Percentiles rank a stretch among this genome's conserved stretches.
Evolutionary conservation across 495 filamentous ascomycete species (phyloP).

Genomic region (Daldinia decipiens): DNA sequence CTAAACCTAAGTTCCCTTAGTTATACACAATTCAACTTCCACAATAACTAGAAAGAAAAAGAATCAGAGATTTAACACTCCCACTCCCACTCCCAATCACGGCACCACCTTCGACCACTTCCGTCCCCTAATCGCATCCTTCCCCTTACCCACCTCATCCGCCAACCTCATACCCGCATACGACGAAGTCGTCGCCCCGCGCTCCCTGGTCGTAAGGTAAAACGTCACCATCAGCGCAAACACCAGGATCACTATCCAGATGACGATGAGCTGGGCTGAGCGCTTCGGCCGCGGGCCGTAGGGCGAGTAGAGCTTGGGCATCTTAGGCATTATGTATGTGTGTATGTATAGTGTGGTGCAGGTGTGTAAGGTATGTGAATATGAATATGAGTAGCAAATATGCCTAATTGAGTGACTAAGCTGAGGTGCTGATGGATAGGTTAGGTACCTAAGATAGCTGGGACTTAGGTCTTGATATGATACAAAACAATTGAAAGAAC

Average conservation of each 20-base stretch:
- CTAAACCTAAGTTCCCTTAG: background rate
- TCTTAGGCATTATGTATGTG: slow-evolving; percentile 15
- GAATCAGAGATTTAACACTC: background rate
- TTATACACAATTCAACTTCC: too few relatives aligned
- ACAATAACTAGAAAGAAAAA: too few relatives aligned
- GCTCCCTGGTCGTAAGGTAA: slow-evolving; percentile 44
- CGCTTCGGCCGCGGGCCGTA: slow-evolving; percentile 49
- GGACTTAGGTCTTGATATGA: background rate
- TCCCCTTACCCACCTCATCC: slow-evolving; percentile 7
- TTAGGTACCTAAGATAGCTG: background rate
- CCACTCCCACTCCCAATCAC: background rate
- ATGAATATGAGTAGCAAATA: background rate
- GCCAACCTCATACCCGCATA: slow-evolving; percentile 28
- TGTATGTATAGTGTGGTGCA: background rate
- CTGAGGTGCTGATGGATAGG: background rate
- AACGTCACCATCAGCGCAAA: slow-evolving; percentile 47
- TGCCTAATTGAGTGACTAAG: background rate
- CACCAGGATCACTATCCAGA: slow-evolving; percentile 50
- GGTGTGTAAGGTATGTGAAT: background rate
- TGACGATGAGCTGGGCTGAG: slow-evolving; percentile 44
- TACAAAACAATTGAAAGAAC: background rate
- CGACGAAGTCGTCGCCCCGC: slow-evolving; percentile 13
- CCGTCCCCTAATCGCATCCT: background rate
- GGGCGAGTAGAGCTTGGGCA: slow-evolving; percentile 43
- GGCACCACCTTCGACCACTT: background rate